Percentiles rank a stretch among this genome's conserved stretches.
Conservation (phyloP, 441 rosid genomes). For the Populus tomentosa region DNA sequence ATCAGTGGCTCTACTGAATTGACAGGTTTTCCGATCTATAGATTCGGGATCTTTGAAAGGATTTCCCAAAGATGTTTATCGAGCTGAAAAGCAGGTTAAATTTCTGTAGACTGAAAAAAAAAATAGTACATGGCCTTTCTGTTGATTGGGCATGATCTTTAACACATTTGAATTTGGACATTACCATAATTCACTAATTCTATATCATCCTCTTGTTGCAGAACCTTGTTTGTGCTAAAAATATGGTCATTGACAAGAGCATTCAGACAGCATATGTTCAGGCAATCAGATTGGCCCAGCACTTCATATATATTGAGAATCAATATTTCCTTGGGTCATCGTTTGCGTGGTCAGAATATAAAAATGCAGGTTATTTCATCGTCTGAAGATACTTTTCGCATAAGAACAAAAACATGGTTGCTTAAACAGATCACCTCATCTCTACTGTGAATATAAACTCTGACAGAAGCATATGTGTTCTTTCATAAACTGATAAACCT, state of each 20-base stretch:
- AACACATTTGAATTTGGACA: not conserved
- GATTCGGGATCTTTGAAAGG: slow-evolving; percentile 91
- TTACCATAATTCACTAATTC: not conserved
- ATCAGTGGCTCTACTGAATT: slow-evolving; percentile 8
- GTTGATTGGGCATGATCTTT: not conserved
- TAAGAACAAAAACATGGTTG: not conserved
- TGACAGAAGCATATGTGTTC: not conserved
- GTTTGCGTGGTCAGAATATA: slow-evolving; percentile 73
- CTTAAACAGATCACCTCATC: not conserved
- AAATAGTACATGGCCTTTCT: not conserved
- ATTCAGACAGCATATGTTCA: slow-evolving; percentile 86
- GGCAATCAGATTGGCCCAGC: slow-evolving; percentile 82
- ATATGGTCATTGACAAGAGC: slow-evolving; percentile 80
- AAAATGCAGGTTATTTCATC: slow-evolving; percentile 57
- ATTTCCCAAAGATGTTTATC: slow-evolving; percentile 60
- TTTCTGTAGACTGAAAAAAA: not conserved
- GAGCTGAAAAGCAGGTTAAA: slow-evolving; percentile 57
- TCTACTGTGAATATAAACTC: not conserved
- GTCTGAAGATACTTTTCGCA: slow-evolving; percentile 4
- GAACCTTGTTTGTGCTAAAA: slow-evolving; percentile 85
- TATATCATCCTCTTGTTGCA: slow-evolving; percentile 23
- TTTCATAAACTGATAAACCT: not conserved
- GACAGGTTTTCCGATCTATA: slow-evolving; percentile 76
- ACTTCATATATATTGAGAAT: slow-evolving; percentile 81
- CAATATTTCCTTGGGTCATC: slow-evolving; percentile 90